Evolutionary conservation across 2,329 filamentous ascomycete genomes (phyloP), one percentile per base, ranked within the genome.

Genomic region (Scopulariopsis brevicaulis): DNA sequence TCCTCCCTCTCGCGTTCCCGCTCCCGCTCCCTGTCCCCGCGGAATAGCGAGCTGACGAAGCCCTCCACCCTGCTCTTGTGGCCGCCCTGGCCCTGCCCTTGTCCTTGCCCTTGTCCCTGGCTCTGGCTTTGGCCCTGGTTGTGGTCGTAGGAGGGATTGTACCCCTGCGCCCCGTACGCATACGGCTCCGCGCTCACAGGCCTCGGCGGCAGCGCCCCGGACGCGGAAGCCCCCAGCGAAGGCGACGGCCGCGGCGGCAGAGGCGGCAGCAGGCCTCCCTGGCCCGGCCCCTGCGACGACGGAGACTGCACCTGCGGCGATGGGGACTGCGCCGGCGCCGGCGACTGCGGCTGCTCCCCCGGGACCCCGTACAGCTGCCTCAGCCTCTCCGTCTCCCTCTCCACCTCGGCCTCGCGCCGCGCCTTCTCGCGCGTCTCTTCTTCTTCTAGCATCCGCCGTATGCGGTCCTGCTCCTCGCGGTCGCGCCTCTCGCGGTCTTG

Each of bases 351-450:
- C 59, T n/a, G 62, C 54, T n/a, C 59, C 61, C 53, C 62, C 72
- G 68, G 71, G 53, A 82, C 75, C 54, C 88, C 87, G 64, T 89
- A 92, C 64, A 86, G 70, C 63, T 76, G 81, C 24, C 82, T 76
- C 40, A 99, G 74, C 1, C 91, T 80, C 68, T 94, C 90, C 0
- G 94, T 97, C 73, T 99, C 93, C 61, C 79, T 80, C 22, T 92
- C 85, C 1, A 92, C 73, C 63, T 82, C 81, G 11, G 77, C 80
- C 35, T 85, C 79, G 59, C 77, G 75, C 35, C 71, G 71, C 28
- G 72, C 78, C 0, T 74, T 77, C 63, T 87, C 84, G 58, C 77
- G 79, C 28, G 86, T 83, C 66, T 91, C 87, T 51, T 78, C 74
- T 54, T 86, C 80, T 8, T 53, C 20, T 4, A 88, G 76, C 78